Evolutionary conservation across 1,284 basidiomycete species (phyloP).

Genomic region (Leccinum pachyderme): DNA sequence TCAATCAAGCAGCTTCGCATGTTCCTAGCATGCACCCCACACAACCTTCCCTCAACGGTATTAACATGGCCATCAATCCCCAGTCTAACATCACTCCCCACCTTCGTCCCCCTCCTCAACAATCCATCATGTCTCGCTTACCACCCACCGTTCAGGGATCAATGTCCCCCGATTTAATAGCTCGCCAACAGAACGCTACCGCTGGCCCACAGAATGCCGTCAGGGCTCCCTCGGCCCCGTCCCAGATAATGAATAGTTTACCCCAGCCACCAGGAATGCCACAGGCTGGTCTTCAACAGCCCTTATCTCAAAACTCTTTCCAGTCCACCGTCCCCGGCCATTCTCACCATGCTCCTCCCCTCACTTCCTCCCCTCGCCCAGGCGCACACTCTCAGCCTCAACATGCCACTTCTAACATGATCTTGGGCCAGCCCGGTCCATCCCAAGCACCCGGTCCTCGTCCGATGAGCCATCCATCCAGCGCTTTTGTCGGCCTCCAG

Average conservation of each 20-base stretch:
- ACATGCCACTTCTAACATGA: conserved; percentile 38
- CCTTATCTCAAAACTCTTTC: conserved; percentile 46
- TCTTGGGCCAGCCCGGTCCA: conserved; percentile 43
- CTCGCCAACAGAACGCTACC: conserved; percentile 36
- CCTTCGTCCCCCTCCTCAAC: conserved; percentile 34
- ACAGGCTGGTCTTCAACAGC: conserved; percentile 36
- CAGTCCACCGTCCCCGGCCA: conserved; percentile 34
- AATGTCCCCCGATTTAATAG: conserved; percentile 43
- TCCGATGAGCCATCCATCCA: conserved; percentile 46
- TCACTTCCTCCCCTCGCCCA: conserved; percentile 48
- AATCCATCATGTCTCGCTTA: conserved; percentile 34
- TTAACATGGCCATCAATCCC: conserved; percentile 43
- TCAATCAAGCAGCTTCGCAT: conserved; percentile 37
- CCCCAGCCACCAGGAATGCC: conserved; percentile 43
- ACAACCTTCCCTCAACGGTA: conserved; percentile 34
- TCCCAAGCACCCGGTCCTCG: conserved; percentile 45
- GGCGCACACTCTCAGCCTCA: conserved; percentile 40
- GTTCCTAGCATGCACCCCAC: conserved; percentile 40
- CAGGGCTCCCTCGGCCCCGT: conserved; percentile 39
- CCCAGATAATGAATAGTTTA: conserved; percentile 51
- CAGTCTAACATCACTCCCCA: conserved; percentile 39
- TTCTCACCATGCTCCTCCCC: conserved; percentile 38
- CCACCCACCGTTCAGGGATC: conserved; percentile 41
- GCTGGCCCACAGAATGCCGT: conserved; percentile 40
- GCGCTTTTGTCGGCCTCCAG: conserved; percentile 45